Base-by-base conservation (phyloP, 345 rosid species). In the Gynandropsis gynandra region DNA sequence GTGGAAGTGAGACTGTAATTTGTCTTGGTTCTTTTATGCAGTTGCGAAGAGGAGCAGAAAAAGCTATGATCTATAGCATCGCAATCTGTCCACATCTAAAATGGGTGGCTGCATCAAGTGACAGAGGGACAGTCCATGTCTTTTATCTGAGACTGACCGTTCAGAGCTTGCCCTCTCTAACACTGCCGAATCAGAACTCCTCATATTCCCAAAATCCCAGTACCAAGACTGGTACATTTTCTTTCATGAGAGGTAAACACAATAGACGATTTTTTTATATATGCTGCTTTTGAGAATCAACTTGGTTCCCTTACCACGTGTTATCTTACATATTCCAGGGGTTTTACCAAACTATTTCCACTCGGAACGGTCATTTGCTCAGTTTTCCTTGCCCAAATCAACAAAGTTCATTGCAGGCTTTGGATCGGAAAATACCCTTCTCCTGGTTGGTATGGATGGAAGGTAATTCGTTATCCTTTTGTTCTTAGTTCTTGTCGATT, bases 291-390 rank as follows among this genome's bases (percentile, higher is more conserved):
- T 1, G 3, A 13, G 11, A 37, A 37, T 37, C 29, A 2, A 5
- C 29, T 24, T 6, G 6, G n/a, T n/a, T 38, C 7, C 13, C 12
- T 12, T 38, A 10, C 2, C 15, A 1, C 12, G n/a, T 39, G 15
- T 47, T 58, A 37, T 16, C 14, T 46, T 10, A 24, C 29, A 24
- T 9, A n/a, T 57, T 58, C 21, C 75, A 87, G 95, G 87, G 66
- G 66, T 82, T 31, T 66, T 89, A 52, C 93, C 95, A 1, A 85
- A 75, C 47, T 85, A 89, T 68, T 74, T 81, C 44, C 77, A 81
- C 67, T 85, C 88, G n/a, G 97, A 89, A 49, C 75, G 97, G 82
- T 89, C 95, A 55, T 83, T 85, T 68, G 89, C 97, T 16, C 89
- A 71, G 80, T 81, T 85, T 65, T 89, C 75, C 42, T 46, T 85